These are phyloP conservation scores for Boletus bicolor DNA, from an alignment of 768 basidiomycete species.

Conservation along the genomic window DNA sequence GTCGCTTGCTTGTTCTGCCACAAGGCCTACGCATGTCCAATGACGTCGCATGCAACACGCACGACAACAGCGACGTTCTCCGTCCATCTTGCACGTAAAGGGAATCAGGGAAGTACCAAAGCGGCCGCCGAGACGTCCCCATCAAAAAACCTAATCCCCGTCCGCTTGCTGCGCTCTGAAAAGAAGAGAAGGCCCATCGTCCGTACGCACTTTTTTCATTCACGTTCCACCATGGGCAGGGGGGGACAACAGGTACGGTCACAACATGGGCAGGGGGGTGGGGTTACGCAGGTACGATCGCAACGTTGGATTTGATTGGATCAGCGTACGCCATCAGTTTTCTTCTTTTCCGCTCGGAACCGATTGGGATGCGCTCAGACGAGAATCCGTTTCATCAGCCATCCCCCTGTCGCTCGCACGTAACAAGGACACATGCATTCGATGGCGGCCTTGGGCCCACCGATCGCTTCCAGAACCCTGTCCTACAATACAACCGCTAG, in stretches of 20 bases:
- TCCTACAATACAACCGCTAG: neutral
- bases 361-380: conserved; percentile 6
- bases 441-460: neutral
- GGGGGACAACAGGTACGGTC: neutral
- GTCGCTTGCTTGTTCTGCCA: conserved; percentile 10
- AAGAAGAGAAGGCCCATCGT: conserved; percentile 5
- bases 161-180: neutral
- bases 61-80: conserved; percentile 2
- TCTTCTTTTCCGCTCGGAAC: conserved; percentile 10
- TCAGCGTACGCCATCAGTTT: conserved; percentile 10
- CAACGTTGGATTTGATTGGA: conserved; percentile 5
- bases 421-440: conserved; percentile 5
- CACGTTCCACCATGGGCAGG: neutral
- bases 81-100: conserved; percentile 22
- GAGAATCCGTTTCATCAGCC: conserved; percentile 3
- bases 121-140: conserved; percentile 3
- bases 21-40: conserved; percentile 20
- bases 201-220: conserved; percentile 3
- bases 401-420: conserved; percentile 1
- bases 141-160: conserved; percentile 15
- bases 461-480: neutral
- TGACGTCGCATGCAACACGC: conserved; percentile 20
- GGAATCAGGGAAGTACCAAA: conserved; percentile 6
- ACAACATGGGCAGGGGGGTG: neutral
- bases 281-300: neutral